Conservation (phyloP, 176 grass and related monocot genomes). For the Puccinellia tenuiflora region DNA sequence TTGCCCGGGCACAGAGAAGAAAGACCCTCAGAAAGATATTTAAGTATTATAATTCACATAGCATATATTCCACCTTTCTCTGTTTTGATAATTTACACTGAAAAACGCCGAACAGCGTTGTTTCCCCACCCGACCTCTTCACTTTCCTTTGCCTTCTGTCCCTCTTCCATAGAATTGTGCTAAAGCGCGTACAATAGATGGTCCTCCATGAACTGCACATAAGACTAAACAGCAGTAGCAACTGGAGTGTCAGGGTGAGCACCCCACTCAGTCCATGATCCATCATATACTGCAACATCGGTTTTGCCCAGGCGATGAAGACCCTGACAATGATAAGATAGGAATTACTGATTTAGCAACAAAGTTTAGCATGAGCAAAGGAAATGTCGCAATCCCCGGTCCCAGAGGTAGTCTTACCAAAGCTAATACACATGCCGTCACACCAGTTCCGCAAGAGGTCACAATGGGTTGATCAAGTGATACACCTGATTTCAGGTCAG, state of each 20-base stretch:
- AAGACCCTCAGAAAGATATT: not conserved
- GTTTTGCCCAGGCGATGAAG: slow-evolving; percentile 77
- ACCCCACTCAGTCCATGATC: slow-evolving; percentile 93
- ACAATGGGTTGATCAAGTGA: slow-evolving; percentile 69
- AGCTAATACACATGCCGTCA: slow-evolving; percentile 86
- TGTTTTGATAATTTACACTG: slow-evolving; percentile 29
- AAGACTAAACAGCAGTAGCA: slow-evolving; percentile 29
- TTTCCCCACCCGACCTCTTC: not conserved
- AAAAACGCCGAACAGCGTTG: not conserved
- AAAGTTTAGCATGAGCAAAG: not conserved
- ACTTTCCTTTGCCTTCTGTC: not conserved
- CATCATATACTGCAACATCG: slow-evolving; percentile 69
- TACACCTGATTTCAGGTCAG: slow-evolving; percentile 47
- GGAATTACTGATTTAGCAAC: not conserved
- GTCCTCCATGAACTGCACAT: not conserved
- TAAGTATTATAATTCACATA: not conserved
- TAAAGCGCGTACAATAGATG: not conserved
- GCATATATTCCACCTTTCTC: not conserved
- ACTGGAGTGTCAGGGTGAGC: slow-evolving; percentile 66
- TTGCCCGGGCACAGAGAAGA: not conserved
- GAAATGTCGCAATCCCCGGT: not conserved
- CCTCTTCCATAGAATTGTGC: not conserved
- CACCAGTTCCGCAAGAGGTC: slow-evolving; percentile 83
- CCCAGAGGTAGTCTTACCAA: slow-evolving; percentile 38
- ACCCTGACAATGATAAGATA: slow-evolving; percentile 35